Evolutionary conservation across 768 basidiomycete genomes (phyloP), one percentile per base, ranked within the genome.

Genomic region (Serpula lacrymans): DNA sequence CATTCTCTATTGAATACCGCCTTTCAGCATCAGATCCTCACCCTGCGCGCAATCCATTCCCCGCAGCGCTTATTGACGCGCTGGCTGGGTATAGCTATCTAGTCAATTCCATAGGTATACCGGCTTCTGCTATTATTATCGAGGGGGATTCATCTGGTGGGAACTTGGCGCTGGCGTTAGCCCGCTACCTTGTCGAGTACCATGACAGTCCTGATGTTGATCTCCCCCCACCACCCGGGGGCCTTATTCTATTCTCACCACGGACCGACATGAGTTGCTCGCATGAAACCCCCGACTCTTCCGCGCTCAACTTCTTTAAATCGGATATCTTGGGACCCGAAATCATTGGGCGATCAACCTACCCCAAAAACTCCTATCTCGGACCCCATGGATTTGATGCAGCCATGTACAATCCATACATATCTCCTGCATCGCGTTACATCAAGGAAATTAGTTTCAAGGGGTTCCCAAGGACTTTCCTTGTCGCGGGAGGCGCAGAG

Each of bases 131-230:
- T 25, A 58, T 70, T 36, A 55, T 65, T 35, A 36, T 70, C 30
- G 50, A 62, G 18, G 69, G 68, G 17, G 67, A 71, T 42, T 65
- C 64, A 2, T 64, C 67, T 0, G 70, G 68, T 4, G 69, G 60
- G 5, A 62, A 69, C 51, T 53, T 68, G 20, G 58, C 53, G n/a
- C 34, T 55, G 17, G 38, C 48, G 14, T 41, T 58, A 16, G 34
- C 34, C 14, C 50, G 51, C 5, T 58, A 56, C 42, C 38, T 56
- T 17, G 37, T 42, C 27, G 24, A 22, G 21, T n/a, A n/a, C n/a
- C n/a, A n/a, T n/a, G n/a, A n/a, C n/a, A n/a, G n/a, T n/a, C n/a
- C n/a, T n/a, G n/a, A n/a, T n/a, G 39, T 20, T 24, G 18, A 25
- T 20, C 35, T 34, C 20, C 13, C 45, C 22, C 40, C 38, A 24